These are phyloP conservation scores for Lyophyllum atratum DNA, from an alignment of 768 basidiomycete genomes.

Conservation along the genomic window DNA sequence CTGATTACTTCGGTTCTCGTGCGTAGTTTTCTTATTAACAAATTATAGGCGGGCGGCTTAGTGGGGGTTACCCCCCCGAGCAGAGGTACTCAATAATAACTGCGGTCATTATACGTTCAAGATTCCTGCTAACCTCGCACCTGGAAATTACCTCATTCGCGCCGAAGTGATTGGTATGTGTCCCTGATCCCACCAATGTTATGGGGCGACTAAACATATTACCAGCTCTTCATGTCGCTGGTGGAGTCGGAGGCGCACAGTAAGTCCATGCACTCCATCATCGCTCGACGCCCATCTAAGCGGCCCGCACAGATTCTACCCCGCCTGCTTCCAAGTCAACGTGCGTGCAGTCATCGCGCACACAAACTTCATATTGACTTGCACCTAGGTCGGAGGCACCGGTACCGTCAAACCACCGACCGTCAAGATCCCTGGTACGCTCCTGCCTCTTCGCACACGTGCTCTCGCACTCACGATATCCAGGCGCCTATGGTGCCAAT, in stretches of 20 bases:
- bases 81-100: constrained; percentile 44
- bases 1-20: constrained; percentile 47
- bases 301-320: constrained; percentile 34
- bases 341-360: constrained; percentile 12
- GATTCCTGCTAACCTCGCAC: constrained; percentile 39
- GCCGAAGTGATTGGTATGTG: constrained; percentile 48
- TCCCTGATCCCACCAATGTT: background rate
- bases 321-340: constrained; percentile 47
- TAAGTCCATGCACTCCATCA: constrained; percentile 15
- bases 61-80: background rate
- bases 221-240: constrained; percentile 45
- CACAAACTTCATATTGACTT: background rate
- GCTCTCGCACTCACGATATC: background rate
- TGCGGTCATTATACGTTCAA: constrained; percentile 57
- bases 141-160: constrained; percentile 47
- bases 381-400: constrained; percentile 16
- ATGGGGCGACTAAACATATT: background rate
- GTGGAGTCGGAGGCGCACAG: constrained; percentile 39
- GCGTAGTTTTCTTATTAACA: constrained; percentile 10
- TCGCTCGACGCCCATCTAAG: background rate
- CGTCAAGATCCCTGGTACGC: constrained; percentile 40
- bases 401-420: constrained; percentile 38
- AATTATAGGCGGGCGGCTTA: background rate
- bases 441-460: background rate
- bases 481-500: constrained; percentile 34